Evolutionary conservation across 306 rosid species (phyloP), one percentile per base, ranked within the genome.

Genomic region (Oemleria cerasiformis): DNA sequence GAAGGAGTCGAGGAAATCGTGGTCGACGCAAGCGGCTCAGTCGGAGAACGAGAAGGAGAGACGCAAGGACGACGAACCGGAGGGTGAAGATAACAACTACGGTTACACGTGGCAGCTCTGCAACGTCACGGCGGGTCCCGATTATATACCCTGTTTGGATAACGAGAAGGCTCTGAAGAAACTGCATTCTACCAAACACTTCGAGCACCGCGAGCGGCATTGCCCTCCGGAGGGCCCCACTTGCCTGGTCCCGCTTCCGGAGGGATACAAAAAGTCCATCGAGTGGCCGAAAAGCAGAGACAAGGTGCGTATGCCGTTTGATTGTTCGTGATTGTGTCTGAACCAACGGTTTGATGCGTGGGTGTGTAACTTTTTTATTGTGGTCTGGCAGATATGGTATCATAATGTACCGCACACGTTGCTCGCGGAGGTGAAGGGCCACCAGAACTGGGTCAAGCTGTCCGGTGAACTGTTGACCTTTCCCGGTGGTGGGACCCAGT

Each of bases 401-500:
- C 88, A 88, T 68, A 94, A 94, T 47, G 91, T 94, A 43, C 98
- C 97, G 30, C 96, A 89, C 69, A 73, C 81, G 42, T 44, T 17
- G 86, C 83, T 93, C 19, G 97, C 94, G 41, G 80, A 91, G 81
- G 92, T 93, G 73, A 93, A 91, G 76, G 97, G 98, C n/a, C 97
- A 93, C 80, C 96, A 94, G 65, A 94, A 91, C 49, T 91, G 98
- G 98, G 96, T 94, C 58, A 94, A 94, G 88, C 71, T 89, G 65
- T 77, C 88, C 0, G 97, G 98, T 20, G 98, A 94, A 69, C 89
- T 86, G 82, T 81, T 88, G 80, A 88, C 95, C 12, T 94, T 94
- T 75, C 98, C 98, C 0, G 98, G 98, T 23, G 98, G 98, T 55
- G 98, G 97, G 68, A 89, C 98, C 19, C 98, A 94, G 57, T 94